phyloP scores from a whole-genome alignment of 2,329 filamentous ascomycete genomes.

The Sclerotinia subarctica region DNA sequence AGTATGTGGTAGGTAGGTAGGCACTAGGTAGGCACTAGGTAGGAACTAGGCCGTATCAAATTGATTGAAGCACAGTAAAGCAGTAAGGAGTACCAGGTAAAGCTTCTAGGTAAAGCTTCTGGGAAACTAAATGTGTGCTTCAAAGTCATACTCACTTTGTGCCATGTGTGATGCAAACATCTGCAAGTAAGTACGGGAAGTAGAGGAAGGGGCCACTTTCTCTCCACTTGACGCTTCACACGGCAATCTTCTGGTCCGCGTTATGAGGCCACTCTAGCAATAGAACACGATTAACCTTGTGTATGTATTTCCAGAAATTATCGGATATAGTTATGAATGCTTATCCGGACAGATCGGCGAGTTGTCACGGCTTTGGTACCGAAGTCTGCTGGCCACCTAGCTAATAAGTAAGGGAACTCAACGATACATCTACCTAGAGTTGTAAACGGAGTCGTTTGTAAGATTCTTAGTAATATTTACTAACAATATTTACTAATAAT shows the following conservation, averaged over 20 bases:
- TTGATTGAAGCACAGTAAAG: slow-evolving; percentile 8
- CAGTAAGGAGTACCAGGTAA: too few species aligned
- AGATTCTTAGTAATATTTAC: too few species aligned
- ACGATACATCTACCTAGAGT: too few species aligned
- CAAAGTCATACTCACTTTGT: slow-evolving; percentile 3
- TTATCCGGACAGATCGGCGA: too few species aligned
- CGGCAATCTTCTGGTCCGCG: slow-evolving; percentile 1
- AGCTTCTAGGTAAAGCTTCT: too few species aligned
- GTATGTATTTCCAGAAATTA: not conserved
- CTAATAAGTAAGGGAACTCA: too few species aligned
- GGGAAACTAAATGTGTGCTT: not conserved
- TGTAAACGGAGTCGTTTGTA: too few species aligned
- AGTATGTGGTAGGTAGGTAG: not conserved
- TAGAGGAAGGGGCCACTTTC: not conserved
- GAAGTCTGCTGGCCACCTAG: not conserved
- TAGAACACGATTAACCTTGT: not conserved
- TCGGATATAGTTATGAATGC: not conserved
- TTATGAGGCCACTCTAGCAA: not conserved
- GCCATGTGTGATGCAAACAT: slow-evolving; percentile 1
- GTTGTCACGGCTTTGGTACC: not conserved
- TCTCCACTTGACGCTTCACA: not conserved
- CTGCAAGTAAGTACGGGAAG: not conserved
- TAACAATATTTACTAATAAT: too few species aligned
- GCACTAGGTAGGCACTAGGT: too few species aligned
- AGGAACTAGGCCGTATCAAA: not conserved